A percentile compares a stretch with the other conserved stretches of the same genome.
These are phyloP conservation scores for Trichoderma reesei DNA, from an alignment of 495 filamentous ascomycete genomes.

Conservation along the genomic window DNA sequence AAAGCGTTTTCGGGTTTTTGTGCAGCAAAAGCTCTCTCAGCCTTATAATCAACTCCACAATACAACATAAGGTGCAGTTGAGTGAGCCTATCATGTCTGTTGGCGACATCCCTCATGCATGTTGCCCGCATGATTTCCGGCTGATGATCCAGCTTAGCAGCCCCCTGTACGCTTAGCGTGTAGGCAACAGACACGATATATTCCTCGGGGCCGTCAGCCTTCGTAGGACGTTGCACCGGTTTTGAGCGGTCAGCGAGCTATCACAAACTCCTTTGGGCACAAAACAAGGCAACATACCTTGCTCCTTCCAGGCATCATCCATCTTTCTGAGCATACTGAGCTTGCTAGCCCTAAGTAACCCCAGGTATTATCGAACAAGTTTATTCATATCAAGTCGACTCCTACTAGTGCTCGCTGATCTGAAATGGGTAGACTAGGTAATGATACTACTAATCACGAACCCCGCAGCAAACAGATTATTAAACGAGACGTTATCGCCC, in stretches of 20 bases:
- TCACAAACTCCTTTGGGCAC: no score
- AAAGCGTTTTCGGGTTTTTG: neutral
- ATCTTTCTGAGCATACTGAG: no score
- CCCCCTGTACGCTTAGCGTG: neutral
- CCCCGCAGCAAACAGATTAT: neutral
- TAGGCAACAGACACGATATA: neutral
- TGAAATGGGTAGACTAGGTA: neutral
- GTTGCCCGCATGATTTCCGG: neutral
- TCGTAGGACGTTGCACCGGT: neutral
- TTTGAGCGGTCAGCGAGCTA: neutral
- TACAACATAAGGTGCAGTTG: neutral
- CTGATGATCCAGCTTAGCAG: conserved; percentile 1
- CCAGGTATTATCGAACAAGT: no score
- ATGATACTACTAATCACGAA: neutral
- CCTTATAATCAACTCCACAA: neutral
- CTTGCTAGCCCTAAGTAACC: no score
- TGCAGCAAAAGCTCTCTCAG: neutral
- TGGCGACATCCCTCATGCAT: neutral
- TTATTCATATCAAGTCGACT: neutral
- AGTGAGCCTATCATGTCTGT: neutral
- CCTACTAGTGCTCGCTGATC: neutral
- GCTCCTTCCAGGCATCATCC: no score
- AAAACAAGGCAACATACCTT: no score
- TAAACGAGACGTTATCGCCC: neutral
- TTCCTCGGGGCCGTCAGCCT: neutral